A percentile compares a stretch with the other conserved stretches of the same genome.
phyloP scores from a whole-genome alignment of 2,329 filamentous ascomycete species.

The Chrysosphaeria jannelii region DNA sequence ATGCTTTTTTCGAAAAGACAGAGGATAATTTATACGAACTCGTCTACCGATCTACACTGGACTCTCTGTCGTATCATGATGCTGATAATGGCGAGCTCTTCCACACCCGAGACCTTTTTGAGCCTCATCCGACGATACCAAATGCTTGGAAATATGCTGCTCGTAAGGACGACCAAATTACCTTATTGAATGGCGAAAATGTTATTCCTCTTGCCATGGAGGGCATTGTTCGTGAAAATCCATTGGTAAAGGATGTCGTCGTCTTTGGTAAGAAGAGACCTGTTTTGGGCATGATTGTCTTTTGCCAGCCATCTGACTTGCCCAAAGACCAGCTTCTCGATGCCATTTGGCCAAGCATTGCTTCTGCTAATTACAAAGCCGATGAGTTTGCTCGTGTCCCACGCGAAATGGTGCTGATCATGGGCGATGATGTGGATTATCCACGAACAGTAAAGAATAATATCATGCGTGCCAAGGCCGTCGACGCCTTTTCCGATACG shows the following conservation, averaged over 20 bases:
- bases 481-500: conserved; percentile 9
- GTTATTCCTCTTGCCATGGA: conserved; percentile 10
- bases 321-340: conserved; percentile 9
- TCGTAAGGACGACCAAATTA: conserved; percentile 11
- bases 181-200: conserved; percentile 12
- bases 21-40: conserved; percentile 9
- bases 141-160: conserved; percentile 11
- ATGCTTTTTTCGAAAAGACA: conserved; percentile 11
- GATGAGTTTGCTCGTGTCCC: conserved; percentile 15
- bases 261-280: conserved; percentile 10
- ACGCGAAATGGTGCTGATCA: conserved; percentile 11
- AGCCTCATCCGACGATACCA: conserved; percentile 9
- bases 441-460: conserved; percentile 16
- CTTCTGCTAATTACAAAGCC: conserved; percentile 11
- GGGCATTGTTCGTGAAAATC: conserved; percentile 8
- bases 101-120: conserved; percentile 10
- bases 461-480: conserved; percentile 13
- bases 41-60: too few relatives aligned
- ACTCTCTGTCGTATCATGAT: too few relatives aligned
- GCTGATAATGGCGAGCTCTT: too few relatives aligned
- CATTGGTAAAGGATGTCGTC: conserved; percentile 8
- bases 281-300: conserved; percentile 8
- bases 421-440: conserved; percentile 9
- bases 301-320: conserved; percentile 6
- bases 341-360: conserved; percentile 10